phyloP scores from a whole-genome alignment of 805 yeast species.

The Lachancea sp. region DNA sequence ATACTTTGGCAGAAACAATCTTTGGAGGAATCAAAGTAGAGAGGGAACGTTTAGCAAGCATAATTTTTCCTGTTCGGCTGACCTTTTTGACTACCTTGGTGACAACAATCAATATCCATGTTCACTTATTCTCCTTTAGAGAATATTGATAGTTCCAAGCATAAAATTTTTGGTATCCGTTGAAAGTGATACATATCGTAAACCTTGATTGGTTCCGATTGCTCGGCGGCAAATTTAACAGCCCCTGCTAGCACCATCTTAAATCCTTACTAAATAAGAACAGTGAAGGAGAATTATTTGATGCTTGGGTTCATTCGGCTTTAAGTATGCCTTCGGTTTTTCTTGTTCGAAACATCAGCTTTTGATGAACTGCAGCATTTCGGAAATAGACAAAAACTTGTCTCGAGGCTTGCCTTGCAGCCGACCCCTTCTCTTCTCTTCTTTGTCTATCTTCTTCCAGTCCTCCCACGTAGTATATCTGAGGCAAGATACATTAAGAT shows the following conservation, averaged over 20 bases:
- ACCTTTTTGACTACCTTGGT: background rate
- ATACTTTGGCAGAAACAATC: conserved; percentile 90
- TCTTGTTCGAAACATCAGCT: no score
- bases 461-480: conserved; percentile 29
- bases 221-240: no score
- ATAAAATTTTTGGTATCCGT: background rate
- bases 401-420: conserved; percentile 14
- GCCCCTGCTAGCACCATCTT: no score
- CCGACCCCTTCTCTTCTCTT: conserved; percentile 21
- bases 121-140: background rate
- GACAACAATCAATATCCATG: background rate
- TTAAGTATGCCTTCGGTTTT: no score
- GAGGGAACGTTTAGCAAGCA: conserved; percentile 83
- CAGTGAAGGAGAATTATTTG: no score
- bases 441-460: conserved; percentile 23
- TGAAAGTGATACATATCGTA: background rate
- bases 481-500: conserved; percentile 10
- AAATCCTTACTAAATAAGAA: no score
- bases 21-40: conserved; percentile 98
- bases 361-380: conserved; percentile 11
- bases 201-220: conserved; percentile 1
- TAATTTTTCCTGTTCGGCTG: conserved; percentile 20
- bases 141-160: background rate
- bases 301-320: no score
- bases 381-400: conserved; percentile 16